Evolutionary conservation across 192 early-diverging fungal species (phyloP).

Genomic region (Entophlyctis luteolus): DNA sequence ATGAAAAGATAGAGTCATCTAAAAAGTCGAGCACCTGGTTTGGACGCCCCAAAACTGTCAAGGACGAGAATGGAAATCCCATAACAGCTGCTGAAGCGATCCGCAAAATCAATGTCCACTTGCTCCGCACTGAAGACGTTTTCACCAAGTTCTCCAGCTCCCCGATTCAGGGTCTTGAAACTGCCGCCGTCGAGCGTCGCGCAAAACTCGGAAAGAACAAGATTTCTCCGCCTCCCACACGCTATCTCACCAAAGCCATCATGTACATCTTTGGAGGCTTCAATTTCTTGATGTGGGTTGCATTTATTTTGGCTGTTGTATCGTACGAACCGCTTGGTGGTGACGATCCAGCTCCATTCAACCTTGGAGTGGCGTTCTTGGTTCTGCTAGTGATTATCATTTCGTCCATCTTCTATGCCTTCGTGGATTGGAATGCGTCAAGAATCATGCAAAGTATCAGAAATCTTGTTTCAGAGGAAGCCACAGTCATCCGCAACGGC

Average conservation of each 20-base stretch:
- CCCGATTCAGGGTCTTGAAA: slow-evolving; percentile 11
- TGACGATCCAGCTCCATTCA: slow-evolving; percentile 8
- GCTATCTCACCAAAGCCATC: slow-evolving; percentile 15
- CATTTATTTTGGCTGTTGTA: slow-evolving; percentile 13
- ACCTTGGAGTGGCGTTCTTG: slow-evolving; percentile 25
- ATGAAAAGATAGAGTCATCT: neutral
- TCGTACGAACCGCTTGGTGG: slow-evolving; percentile 34
- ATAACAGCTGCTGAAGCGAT: neutral
- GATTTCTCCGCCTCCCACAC: slow-evolving; percentile 16
- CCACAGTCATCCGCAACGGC: slow-evolving; percentile 64
- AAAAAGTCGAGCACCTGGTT: neutral
- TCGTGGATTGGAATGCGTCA: slow-evolving; percentile 21
- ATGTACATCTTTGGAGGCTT: slow-evolving; percentile 28
- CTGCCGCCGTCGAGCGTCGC: slow-evolving; percentile 2
- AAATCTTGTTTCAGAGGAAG: neutral
- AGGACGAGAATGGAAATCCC: neutral
- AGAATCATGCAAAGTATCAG: slow-evolving; percentile 24
- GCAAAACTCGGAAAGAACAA: neutral
- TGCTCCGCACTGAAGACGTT: slow-evolving; percentile 17
- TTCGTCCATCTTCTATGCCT: slow-evolving; percentile 30
- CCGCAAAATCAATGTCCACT: slow-evolving; percentile 13
- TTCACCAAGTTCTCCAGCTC: slow-evolving; percentile 22
- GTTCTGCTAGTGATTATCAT: slow-evolving; percentile 26
- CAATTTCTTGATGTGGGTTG: slow-evolving; percentile 33
- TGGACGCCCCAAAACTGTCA: neutral